These are phyloP conservation scores for Solanum chacoense DNA, from an alignment of 305 asterid species.

Conservation along the genomic window DNA sequence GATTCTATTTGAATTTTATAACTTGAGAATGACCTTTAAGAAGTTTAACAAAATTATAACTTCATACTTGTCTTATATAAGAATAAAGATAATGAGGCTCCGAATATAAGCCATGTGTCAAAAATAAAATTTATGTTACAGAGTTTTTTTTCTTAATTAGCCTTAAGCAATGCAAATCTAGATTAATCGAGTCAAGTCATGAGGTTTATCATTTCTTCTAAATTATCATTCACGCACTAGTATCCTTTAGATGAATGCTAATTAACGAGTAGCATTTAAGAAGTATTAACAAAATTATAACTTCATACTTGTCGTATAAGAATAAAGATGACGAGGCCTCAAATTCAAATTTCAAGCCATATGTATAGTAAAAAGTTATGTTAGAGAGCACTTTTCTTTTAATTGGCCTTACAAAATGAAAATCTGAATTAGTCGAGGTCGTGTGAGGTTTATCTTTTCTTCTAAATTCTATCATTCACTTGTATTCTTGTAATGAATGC, in stretches of 20 bases:
- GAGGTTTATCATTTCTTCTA: neutral
- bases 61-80: neutral
- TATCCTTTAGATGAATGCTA: neutral
- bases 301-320: neutral
- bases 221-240: neutral
- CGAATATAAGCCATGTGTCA: neutral
- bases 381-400: neutral
- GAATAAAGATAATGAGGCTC: too few relatives aligned
- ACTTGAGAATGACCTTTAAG: neutral
- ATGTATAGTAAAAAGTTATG: neutral
- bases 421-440: neutral
- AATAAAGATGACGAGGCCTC: neutral
- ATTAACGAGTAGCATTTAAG: neutral
- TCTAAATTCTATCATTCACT: neutral
- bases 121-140: neutral
- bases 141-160: neutral
- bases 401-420: neutral
- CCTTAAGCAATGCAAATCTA: neutral
- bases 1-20: neutral
- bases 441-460: neutral
- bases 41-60: neutral
- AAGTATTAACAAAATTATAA: neutral
- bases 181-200: neutral
- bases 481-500: neutral
- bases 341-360: neutral